These are phyloP conservation scores for Gleditsia sinensis DNA, from an alignment of 306 rosid species.

Conservation along the genomic window DNA sequence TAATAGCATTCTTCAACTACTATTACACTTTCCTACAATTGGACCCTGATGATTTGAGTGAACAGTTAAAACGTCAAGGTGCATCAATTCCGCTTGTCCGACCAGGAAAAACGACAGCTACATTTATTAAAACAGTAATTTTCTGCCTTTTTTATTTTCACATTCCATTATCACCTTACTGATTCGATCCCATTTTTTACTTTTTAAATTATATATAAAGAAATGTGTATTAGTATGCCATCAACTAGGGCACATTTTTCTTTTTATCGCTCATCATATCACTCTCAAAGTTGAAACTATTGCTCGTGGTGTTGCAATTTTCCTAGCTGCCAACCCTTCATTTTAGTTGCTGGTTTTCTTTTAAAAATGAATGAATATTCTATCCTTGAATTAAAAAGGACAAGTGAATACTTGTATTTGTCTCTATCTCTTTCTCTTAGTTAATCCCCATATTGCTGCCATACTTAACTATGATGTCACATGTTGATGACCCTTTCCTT, in stretches of 20 bases:
- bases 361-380: background rate
- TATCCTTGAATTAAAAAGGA: constrained; percentile 10
- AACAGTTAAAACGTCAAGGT: constrained; percentile 95
- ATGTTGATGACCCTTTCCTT: background rate
- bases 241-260: background rate
- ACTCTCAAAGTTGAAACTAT: background rate
- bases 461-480: background rate
- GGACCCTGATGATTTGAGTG: constrained; percentile 96
- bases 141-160: constrained; percentile 19
- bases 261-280: background rate
- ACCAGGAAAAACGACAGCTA: constrained; percentile 85
- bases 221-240: constrained; percentile 2
- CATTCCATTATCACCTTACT: constrained; percentile 10
- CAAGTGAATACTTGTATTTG: background rate
- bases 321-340: background rate
- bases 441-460: background rate
- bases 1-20: constrained; percentile 96
- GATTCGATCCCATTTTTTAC: background rate
- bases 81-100: constrained; percentile 97
- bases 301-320: background rate
- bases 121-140: constrained; percentile 77
- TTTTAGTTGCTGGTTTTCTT: background rate
- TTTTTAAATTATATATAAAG: background rate
- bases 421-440: background rate
- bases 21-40: constrained; percentile 95